Conservation (phyloP, 352 stramenopile genomes). For the Pythium oligandrum region DNA sequence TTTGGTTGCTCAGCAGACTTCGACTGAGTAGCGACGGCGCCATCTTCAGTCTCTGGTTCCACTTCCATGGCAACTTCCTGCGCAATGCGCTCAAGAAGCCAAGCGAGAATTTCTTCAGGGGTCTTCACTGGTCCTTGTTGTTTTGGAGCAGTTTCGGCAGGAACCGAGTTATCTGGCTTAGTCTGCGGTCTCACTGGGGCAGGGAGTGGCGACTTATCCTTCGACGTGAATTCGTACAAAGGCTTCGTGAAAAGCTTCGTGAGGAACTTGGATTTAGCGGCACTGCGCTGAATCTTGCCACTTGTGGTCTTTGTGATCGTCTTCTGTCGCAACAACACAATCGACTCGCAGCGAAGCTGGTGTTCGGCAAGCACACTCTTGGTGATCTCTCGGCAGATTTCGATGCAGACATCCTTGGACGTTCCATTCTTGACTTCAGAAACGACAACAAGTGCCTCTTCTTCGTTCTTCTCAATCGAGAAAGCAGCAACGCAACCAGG, state of each 20-base stretch:
- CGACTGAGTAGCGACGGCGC: too few species aligned
- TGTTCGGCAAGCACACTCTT: constrained; percentile 61
- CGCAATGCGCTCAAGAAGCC: constrained; percentile 58
- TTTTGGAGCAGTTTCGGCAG: constrained; percentile 4
- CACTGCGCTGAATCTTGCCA: constrained; percentile 79
- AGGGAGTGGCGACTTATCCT: constrained; percentile 15
- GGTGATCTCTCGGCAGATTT: constrained; percentile 65
- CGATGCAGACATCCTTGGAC: constrained; percentile 39
- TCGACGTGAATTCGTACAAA: not conserved
- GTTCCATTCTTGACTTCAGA: constrained; percentile 64
- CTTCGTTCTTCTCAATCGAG: constrained; percentile 72
- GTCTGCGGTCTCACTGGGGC: too few species aligned
- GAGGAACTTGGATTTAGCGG: constrained; percentile 54
- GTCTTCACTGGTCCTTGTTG: constrained; percentile 41
- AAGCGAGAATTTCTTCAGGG: constrained; percentile 62
- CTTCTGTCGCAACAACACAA: constrained; percentile 69
- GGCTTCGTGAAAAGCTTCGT: too few species aligned
- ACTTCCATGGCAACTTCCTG: constrained; percentile 33
- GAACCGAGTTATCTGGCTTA: too few species aligned
- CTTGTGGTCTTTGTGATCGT: constrained; percentile 83
- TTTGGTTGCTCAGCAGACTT: constrained; percentile 6
- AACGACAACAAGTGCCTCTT: constrained; percentile 76
- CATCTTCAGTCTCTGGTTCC: constrained; percentile 4
- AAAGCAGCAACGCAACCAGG: constrained; percentile 75
- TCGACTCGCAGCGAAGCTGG: constrained; percentile 59